Evolutionary conservation across 73 alveolate genomes (phyloP), one percentile per base, ranked within the genome.

Genomic region (Vitrella brassicaformis): DNA sequence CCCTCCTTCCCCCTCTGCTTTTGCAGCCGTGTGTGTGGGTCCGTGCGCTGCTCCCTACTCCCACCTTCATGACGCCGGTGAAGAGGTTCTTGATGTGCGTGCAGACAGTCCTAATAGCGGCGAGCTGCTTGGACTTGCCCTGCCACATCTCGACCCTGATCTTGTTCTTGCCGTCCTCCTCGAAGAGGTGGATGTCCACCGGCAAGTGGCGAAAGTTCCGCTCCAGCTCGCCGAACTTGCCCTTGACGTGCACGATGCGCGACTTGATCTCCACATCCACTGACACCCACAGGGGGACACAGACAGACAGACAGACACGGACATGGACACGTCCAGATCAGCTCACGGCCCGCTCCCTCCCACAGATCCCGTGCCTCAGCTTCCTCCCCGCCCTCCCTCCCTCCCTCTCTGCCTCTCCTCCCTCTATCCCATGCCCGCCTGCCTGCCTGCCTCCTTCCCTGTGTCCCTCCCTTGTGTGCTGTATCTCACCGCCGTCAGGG

Each of bases 141-240:
- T 68, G 68, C 77, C 69, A 77, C 78, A 77, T 68, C 56, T 39
- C 56, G 22, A 39, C 56, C 56, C 4, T 14, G 56, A 39, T 39
- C 72, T 77, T 70, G 72, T 77, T 77, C 71, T 75, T 75, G 19
- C 82, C 82, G 64, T 75, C 76, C 0, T 66, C 56, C 71, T 67
- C 47, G 71, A 19, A 68, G 28, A 75, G 76, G 76, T 75, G 76
- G 31, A 77, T 68, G 14, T 39, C 56, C 56, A 39, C 56, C 31
- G 84, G 84, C 78, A 77, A 28, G 56, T 77, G 84, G 72, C 69
- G 68, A 75, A 77, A 77, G 78, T 77, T 73, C 1, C 84, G 78
- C 47, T 28, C 68, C 68, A 77, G 73, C 25, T 29, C 67, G 9
- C 84, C 84, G 27, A 68, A 75, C 70, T 77, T 77, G 71, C 84